Evolutionary conservation across 1,139 yeast species (phyloP).

Genomic region (Kluyveromyces sp.): DNA sequence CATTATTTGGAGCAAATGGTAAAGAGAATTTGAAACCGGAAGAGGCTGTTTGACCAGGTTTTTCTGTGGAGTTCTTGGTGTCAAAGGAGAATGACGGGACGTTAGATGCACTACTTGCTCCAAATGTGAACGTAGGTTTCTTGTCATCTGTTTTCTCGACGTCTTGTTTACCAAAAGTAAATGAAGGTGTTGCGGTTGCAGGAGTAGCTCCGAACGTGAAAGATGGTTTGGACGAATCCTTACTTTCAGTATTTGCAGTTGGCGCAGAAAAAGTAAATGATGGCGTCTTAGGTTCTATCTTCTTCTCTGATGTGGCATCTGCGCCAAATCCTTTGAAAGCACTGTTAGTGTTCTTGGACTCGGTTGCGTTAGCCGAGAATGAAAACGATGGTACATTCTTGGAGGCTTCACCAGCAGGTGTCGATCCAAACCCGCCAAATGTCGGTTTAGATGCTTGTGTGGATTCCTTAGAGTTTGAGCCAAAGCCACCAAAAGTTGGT

Average conservation of each 20-base stretch:
- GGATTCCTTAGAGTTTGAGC: neutral
- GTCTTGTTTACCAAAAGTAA: slow-evolving; percentile 28
- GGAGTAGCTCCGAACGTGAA: slow-evolving; percentile 16
- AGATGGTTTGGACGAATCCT: slow-evolving; percentile 17
- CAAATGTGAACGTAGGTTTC: slow-evolving; percentile 28
- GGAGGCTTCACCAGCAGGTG: neutral
- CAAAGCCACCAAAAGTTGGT: neutral
- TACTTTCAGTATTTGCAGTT: neutral
- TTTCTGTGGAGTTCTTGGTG: slow-evolving; percentile 8
- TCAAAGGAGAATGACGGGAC: slow-evolving; percentile 21
- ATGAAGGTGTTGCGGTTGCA: slow-evolving; percentile 22
- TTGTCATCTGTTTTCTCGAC: slow-evolving; percentile 8
- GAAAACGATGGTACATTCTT: neutral
- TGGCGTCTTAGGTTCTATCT: slow-evolving; percentile 17
- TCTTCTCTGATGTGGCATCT: neutral
- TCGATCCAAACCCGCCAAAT: neutral
- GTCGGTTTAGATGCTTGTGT: neutral
- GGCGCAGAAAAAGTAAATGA: slow-evolving; percentile 22
- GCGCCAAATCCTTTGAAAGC: neutral
- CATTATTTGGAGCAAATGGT: slow-evolving; percentile 23
- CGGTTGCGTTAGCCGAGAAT: neutral
- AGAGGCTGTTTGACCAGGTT: slow-evolving; percentile 13
- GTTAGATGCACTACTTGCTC: slow-evolving; percentile 15
- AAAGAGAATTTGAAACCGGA: slow-evolving; percentile 29
- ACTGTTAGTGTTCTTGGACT: neutral